Base-by-base conservation (phyloP, 1,139 yeast species). In the Lodderomyces theae region DNA sequence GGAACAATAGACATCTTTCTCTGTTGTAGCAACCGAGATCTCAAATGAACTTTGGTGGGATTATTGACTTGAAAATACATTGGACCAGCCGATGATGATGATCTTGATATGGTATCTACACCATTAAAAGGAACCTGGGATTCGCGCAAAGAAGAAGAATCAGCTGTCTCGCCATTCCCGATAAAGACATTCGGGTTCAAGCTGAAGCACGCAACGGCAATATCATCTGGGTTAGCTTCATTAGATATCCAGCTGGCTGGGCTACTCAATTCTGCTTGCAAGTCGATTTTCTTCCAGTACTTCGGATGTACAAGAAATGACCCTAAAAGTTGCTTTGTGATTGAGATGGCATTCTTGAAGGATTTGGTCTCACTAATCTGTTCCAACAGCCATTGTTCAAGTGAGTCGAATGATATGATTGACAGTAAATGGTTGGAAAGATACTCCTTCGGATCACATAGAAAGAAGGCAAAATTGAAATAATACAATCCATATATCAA, bases 401-500 rank as follows among this genome's bases (percentile, higher is more conserved):
- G n/a, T 17, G 18, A 45, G 15, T 40, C 34, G 2, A 39, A 24
- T 5, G 51, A 44, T 6, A 59, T 34, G 10, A 55, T 32, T 18
- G 44, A 41, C 5, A 52, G 50, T 16, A 49, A 45, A 19, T 49
- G 37, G 5, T 44, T 34, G n/a, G 43, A 36, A 15, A 60, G 42
- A 40, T 46, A 61, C 3, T 42, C 33, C 5, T 45, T 32, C 0
- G 86, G 82, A 28, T 63, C 57, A 17, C 66, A 60, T 15, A 73
- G 49, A 50, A 78, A 82, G 5, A 58, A 53, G 26, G 72, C 52
- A 3, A 80, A 57, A 49, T 78, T 77, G 23, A 67, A 58, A 0
- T 88, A 87, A 48, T 71, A 82, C n/a, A 82, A 54, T 0, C 86
- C 88, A 50, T 82, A 82, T 2, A 82, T 53, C 26, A 77, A 60